Conservation (phyloP, 257 asterid genomes). For the Anisodus tanguticus region DNA sequence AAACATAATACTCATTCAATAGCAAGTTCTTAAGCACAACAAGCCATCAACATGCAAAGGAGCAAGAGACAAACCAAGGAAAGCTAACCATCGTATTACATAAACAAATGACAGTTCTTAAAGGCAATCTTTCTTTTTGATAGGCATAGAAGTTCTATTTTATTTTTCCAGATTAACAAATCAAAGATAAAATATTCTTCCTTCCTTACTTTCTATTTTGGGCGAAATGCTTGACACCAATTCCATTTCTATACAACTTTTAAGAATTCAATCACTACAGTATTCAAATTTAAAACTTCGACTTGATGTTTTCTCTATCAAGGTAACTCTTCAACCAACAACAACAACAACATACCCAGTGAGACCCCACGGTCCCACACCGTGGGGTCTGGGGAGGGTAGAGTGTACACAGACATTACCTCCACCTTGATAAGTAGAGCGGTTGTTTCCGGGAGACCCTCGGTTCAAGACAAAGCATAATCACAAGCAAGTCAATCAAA, state of each 20-base stretch:
- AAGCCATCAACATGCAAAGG: constrained; percentile 6
- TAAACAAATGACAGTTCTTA: constrained; percentile 18
- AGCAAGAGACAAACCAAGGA: constrained; percentile 1
- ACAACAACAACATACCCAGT: too few relatives aligned
- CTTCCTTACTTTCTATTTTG: background rate
- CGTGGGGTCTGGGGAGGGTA: too few relatives aligned
- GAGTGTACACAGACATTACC: too few relatives aligned
- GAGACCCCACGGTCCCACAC: too few relatives aligned
- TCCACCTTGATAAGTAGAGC: too few relatives aligned
- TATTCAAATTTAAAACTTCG: background rate
- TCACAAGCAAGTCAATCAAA: too few relatives aligned
- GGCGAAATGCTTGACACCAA: background rate
- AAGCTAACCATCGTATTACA: background rate
- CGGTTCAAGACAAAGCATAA: too few relatives aligned
- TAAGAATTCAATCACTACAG: background rate
- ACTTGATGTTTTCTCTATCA: background rate
- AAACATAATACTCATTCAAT: constrained; percentile 3
- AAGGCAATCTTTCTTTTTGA: background rate
- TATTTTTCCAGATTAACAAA: constrained; percentile 10
- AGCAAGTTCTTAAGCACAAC: constrained; percentile 15
- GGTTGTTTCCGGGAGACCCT: too few relatives aligned
- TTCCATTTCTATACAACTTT: constrained; percentile 10
- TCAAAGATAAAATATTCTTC: background rate
- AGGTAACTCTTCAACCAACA: constrained; percentile 9
- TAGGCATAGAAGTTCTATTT: background rate